Conservation (phyloP, 768 basidiomycete genomes). For the Mycena vitilis region DNA sequence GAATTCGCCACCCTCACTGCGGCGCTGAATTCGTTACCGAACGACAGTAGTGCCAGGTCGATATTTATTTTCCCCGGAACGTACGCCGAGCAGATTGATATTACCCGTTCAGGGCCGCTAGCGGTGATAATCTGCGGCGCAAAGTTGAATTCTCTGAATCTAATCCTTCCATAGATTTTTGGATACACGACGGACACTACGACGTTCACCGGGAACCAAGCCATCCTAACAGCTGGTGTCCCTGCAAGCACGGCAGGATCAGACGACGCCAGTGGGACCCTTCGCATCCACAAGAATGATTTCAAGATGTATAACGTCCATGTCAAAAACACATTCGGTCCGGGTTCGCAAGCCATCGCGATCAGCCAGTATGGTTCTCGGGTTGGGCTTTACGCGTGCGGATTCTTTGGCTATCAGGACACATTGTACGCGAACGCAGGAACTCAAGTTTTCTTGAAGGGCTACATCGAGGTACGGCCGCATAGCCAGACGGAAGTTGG, state of each 20-base stretch:
- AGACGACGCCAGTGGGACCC: constrained; percentile 60
- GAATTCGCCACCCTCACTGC: constrained; percentile 54
- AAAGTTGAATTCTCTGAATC: neutral
- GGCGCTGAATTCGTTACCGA: constrained; percentile 56
- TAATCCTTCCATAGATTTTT: constrained; percentile 47
- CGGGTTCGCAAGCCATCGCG: constrained; percentile 60
- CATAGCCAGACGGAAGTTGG: no score
- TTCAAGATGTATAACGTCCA: constrained; percentile 64
- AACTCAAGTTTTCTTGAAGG: constrained; percentile 59
- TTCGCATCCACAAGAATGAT: constrained; percentile 60
- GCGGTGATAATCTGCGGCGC: constrained; percentile 42
- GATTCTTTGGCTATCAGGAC: constrained; percentile 61
- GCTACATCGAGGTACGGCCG: constrained; percentile 57
- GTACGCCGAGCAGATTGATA: constrained; percentile 57
- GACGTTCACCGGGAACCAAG: constrained; percentile 53
- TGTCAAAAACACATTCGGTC: constrained; percentile 59
- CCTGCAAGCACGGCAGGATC: constrained; percentile 52
- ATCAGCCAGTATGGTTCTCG: constrained; percentile 61
- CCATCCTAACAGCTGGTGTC: constrained; percentile 51
- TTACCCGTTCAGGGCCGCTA: constrained; percentile 57
- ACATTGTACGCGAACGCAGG: constrained; percentile 59
- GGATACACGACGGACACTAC: constrained; percentile 57
- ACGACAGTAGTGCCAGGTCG: constrained; percentile 49
- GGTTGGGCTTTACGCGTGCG: constrained; percentile 58
- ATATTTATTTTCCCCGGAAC: constrained; percentile 64